A percentile compares a stretch with the other conserved stretches of the same genome.
phyloP scores from a whole-genome alignment of 192 early-diverging fungal genomes.

The Coemansia sp. region DNA sequence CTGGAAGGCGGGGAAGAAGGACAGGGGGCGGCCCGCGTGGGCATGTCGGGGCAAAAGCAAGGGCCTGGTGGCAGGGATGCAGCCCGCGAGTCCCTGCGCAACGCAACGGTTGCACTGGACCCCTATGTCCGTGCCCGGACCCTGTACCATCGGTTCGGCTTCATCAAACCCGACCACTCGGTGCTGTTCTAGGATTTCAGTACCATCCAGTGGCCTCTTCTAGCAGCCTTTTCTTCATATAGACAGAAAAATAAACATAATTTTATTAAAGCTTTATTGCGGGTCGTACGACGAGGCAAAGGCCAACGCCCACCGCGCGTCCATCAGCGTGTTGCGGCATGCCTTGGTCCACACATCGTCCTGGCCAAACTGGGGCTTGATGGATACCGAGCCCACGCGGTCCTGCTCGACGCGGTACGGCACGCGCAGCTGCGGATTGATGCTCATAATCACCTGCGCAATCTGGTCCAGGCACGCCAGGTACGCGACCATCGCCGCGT shows the following conservation, averaged over 20 bases:
- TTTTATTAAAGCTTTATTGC: not conserved
- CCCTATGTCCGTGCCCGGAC: conserved; percentile 55
- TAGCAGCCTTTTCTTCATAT: too few species aligned
- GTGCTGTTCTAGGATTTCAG: too few species aligned
- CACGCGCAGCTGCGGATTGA: conserved; percentile 70
- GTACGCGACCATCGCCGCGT: conserved; percentile 84
- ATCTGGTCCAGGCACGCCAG: conserved; percentile 88
- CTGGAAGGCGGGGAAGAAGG: too few species aligned
- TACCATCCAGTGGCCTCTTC: too few species aligned
- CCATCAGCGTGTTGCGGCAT: conserved; percentile 82
- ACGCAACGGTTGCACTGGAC: conserved; percentile 46
- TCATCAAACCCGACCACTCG: conserved; percentile 8
- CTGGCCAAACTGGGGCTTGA: conserved; percentile 82
- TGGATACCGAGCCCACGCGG: conserved; percentile 79
- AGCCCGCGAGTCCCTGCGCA: conserved; percentile 37
- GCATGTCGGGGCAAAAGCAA: too few species aligned
- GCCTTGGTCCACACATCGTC: conserved; percentile 93
- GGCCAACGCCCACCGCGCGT: conserved; percentile 87
- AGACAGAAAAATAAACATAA: too few species aligned
- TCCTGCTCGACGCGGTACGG: conserved; percentile 92
- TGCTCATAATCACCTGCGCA: conserved; percentile 73
- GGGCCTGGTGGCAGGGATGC: conserved; percentile 7
- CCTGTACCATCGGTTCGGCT: conserved; percentile 47
- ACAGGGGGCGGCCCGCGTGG: too few species aligned
- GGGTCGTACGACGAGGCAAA: conserved; percentile 57